A percentile compares a stretch with the other conserved stretches of the same genome.
phyloP scores from a whole-genome alignment of 805 yeast genomes.

The Ogataea pini region DNA sequence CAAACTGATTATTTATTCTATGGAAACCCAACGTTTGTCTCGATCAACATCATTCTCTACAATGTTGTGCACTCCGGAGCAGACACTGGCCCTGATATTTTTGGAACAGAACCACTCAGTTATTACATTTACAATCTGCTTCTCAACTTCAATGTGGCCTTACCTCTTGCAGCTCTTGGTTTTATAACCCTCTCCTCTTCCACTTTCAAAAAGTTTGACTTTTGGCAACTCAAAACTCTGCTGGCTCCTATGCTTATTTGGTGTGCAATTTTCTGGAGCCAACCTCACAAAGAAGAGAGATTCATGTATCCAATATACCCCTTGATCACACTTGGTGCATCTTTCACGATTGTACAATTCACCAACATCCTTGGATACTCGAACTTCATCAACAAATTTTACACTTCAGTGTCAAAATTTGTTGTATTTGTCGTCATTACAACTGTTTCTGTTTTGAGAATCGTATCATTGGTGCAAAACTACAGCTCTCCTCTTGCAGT shows the following conservation, averaged over 20 bases:
- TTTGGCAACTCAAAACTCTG: conserved; percentile 26
- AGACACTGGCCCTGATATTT: conserved; percentile 83
- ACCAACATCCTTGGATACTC: conserved; percentile 17
- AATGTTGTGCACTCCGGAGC: conserved; percentile 72
- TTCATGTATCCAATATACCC: conserved; percentile 86
- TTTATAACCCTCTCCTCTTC: conserved; percentile 30
- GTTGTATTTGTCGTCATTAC: conserved; percentile 20
- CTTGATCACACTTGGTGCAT: conserved; percentile 61
- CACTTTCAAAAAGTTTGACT: conserved; percentile 15
- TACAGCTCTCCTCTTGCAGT: conserved; percentile 74
- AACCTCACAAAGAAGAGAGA: conserved; percentile 93
- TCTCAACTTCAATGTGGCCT: conserved; percentile 69
- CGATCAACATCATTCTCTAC: conserved; percentile 78
- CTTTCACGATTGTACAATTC: conserved; percentile 41
- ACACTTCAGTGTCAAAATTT: conserved; percentile 11
- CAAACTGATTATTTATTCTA: conserved; percentile 64
- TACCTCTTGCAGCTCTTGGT: conserved; percentile 44
- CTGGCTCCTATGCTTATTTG: conserved; percentile 61
- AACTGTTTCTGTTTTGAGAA: conserved; percentile 49
- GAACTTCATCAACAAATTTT: conserved; percentile 14
- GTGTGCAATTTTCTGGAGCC: conserved; percentile 64
- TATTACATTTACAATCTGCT: conserved; percentile 71
- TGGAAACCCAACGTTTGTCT: conserved; percentile 62
- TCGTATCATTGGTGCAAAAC: conserved; percentile 59
- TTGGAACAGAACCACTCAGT: conserved; percentile 78